Evolutionary conservation across 768 basidiomycete genomes (phyloP), one percentile per base, ranked within the genome.

Genomic region (Trametes sanguinea): DNA sequence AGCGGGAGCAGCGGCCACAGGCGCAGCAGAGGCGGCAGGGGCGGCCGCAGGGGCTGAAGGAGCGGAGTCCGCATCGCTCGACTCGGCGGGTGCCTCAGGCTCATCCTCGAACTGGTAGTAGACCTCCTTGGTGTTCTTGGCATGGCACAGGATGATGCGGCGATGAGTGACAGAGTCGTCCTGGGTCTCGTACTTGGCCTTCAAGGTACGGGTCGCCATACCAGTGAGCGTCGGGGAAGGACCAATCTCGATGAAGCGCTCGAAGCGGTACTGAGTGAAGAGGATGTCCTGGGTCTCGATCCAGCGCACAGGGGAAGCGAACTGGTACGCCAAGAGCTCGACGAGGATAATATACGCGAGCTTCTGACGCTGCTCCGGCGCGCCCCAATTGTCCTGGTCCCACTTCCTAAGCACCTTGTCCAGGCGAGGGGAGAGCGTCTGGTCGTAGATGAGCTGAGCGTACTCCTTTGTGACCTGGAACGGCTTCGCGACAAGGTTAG

Each of bases 31-130:
- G 33, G 80, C 69, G 35, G 35, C 67, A 11, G 81, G 71, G 35
- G 80, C 68, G 11, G 81, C 65, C 32, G 80, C 69, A 43, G 76
- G 62, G 17, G 79, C 63, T 14, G 81, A 55, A 5, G 80, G 61
- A 37, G 79, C 63, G 2, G 80, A 64, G 8, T 78, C 55, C 1
- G 72, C 54, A 6, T 72, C 56, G 13, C 74, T 62, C 10, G 80
- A 76, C n/a, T 75, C 75, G 4, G 74, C 65, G 2, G 78, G 73
- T 11, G 76, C 79, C 51, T 83, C 81, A 71, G 79, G 29, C 67
- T 92, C 94, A 65, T 98, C 96, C 73, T 98, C 96, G 75, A 93
- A 95, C 71, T 93, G 89, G 74, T 98, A 99, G 76, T 98, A 98
- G 42, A 98, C 94, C 73, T 98, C 97, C 76, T 96, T 96, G 67